Evolutionary conservation across 805 yeast genomes (phyloP).

Genomic region (Yarrowia sp.): DNA sequence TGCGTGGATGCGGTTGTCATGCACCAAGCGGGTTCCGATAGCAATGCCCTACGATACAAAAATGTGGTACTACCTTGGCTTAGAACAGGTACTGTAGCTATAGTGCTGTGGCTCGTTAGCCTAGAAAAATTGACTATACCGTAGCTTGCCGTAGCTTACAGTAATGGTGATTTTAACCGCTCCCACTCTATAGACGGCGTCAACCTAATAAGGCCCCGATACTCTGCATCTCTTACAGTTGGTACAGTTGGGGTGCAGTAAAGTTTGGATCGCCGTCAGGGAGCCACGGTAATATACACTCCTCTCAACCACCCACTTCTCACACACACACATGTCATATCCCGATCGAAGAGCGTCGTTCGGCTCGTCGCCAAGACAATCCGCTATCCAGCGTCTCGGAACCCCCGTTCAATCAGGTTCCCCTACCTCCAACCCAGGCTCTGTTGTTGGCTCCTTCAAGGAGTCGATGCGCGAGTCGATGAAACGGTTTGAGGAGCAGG

Average conservation of each 20-base stretch:
- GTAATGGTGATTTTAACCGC: constrained; percentile 6
- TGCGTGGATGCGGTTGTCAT: constrained; percentile 1
- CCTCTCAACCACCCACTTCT: not conserved
- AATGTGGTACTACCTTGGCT: not conserved
- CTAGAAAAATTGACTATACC: not conserved
- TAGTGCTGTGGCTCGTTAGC: too few species aligned
- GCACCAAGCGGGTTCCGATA: constrained; percentile 3
- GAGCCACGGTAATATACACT: not conserved
- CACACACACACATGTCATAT: not conserved
- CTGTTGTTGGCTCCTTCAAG: constrained; percentile 8
- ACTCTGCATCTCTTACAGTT: not conserved
- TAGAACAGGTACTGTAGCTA: not conserved
- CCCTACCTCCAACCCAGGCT: constrained; percentile 12
- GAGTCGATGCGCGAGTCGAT: constrained; percentile 23
- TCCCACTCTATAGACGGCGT: constrained; percentile 3
- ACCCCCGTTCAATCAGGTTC: constrained; percentile 13
- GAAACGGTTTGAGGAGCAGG: constrained; percentile 22
- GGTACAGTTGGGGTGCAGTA: not conserved
- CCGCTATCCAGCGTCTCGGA: constrained; percentile 20
- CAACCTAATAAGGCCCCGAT: constrained; percentile 9
- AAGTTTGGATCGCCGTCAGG: constrained; percentile 21
- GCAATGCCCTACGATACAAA: too few species aligned
- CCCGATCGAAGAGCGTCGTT: constrained; percentile 19
- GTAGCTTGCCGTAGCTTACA: too few species aligned
- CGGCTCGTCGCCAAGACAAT: constrained; percentile 24